These are phyloP conservation scores for Juncus effusus DNA, from an alignment of 176 grass and related monocot species.

Conservation along the genomic window DNA sequence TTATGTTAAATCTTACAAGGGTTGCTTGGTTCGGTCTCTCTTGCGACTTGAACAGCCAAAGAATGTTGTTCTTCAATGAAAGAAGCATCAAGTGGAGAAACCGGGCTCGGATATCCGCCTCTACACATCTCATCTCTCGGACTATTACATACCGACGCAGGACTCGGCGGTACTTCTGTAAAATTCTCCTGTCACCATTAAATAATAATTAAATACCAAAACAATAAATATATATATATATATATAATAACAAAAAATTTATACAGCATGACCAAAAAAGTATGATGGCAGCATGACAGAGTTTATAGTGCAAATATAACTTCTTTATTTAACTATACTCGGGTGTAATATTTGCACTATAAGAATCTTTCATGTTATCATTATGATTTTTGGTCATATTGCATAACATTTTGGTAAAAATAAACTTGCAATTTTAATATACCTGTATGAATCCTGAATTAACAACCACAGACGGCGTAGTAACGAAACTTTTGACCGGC, in stretches of 20 bases:
- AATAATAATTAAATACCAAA: not conserved
- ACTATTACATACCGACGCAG: constrained; percentile 83
- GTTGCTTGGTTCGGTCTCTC: constrained; percentile 34
- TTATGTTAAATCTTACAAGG: constrained; percentile 35
- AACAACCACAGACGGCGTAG: constrained; percentile 59
- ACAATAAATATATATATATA: not conserved
- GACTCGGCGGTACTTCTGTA: constrained; percentile 92
- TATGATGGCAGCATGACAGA: not conserved
- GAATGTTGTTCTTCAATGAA: constrained; percentile 46
- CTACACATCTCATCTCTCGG: constrained; percentile 65
- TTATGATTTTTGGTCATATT: not conserved
- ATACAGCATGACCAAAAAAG: too few species aligned
- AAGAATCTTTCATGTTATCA: not conserved
- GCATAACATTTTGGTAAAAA: not conserved
- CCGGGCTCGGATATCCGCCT: constrained; percentile 79
- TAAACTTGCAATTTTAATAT: not conserved
- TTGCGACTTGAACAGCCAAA: constrained; percentile 26
- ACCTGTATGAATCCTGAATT: constrained; percentile 67
- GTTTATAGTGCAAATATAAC: too few species aligned
- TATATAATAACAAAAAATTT: constrained; percentile 1
- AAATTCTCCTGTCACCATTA: constrained; percentile 76
- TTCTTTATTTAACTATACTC: too few species aligned
- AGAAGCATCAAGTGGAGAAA: constrained; percentile 72
- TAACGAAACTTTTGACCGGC: constrained; percentile 45
- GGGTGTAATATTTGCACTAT: too few species aligned